Evolutionary conservation across 2,329 filamentous ascomycete species (phyloP).

Genomic region (Pestalotiopsis sp.): DNA sequence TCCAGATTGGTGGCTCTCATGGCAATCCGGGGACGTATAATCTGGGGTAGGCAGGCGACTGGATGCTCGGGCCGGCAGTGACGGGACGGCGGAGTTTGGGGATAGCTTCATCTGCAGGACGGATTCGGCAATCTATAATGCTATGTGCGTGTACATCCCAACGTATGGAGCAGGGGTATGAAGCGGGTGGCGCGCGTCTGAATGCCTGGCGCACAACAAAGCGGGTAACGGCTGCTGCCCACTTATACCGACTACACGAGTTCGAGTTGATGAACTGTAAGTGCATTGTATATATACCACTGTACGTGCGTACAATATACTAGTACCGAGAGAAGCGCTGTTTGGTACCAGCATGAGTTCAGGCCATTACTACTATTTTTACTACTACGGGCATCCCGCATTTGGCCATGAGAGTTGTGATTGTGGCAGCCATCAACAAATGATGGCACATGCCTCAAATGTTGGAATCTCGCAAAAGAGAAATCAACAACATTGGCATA

Average conservation of each 20-base stretch:
- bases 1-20: not conserved
- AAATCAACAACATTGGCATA: too few relatives aligned
- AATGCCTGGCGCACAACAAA: not conserved
- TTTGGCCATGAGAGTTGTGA: too few relatives aligned
- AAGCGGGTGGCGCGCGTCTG: not conserved
- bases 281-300: not conserved
- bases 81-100: conserved; percentile 5
- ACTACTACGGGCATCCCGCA: too few relatives aligned
- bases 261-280: not conserved
- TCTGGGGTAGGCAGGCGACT: conserved; percentile 11
- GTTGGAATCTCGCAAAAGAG: too few relatives aligned
- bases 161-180: not conserved
- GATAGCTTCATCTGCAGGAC: conserved; percentile 16
- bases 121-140: conserved; percentile 3
- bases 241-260: not conserved
- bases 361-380: too few relatives aligned
- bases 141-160: too few relatives aligned
- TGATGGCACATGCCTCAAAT: too few relatives aligned
- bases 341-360: not conserved
- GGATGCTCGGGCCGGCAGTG: conserved; percentile 8
- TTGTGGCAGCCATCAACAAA: not conserved
- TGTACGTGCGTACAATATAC: not conserved
- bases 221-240: not conserved
- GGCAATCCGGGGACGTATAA: not conserved
- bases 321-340: not conserved